Evolutionary conservation across 257 asterid genomes (phyloP).

Genomic region (Solanum virginianum): DNA sequence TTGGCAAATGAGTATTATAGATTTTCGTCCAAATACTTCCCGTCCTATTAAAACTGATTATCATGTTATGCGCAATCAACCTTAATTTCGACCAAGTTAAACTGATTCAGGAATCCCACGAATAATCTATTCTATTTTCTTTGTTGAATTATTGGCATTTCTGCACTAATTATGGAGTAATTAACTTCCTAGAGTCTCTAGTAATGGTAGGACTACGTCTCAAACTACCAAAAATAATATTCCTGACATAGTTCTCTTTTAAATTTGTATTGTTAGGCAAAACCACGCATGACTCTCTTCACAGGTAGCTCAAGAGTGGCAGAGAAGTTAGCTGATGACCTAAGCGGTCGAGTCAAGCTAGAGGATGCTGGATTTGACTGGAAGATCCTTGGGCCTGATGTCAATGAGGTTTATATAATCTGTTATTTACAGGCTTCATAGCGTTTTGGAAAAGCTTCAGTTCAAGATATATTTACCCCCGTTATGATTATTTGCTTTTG

Average conservation of each 20-base stretch:
- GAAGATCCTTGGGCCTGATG: slow-evolving; percentile 98
- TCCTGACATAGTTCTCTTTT: background rate
- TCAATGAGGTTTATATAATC: slow-evolving; percentile 44
- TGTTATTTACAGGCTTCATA: background rate
- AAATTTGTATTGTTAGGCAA: slow-evolving; percentile 38
- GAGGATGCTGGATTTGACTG: slow-evolving; percentile 99
- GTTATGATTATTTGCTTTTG: background rate
- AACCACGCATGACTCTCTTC: slow-evolving; percentile 95
- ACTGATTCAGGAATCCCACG: background rate
- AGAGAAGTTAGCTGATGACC: slow-evolving; percentile 75
- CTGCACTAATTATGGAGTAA: background rate
- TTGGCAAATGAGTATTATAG: background rate
- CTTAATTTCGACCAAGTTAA: background rate
- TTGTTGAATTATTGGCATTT: background rate
- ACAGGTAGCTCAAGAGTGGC: slow-evolving; percentile 94
- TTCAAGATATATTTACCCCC: background rate
- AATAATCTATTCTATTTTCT: background rate
- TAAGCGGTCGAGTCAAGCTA: slow-evolving; percentile 66
- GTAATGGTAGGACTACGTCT: background rate
- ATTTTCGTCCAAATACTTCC: background rate
- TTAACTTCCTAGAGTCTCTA: background rate
- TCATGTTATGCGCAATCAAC: background rate
- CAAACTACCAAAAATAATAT: background rate
- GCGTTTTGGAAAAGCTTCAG: background rate
- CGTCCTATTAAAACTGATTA: background rate